Evolutionary conservation across 2,329 filamentous ascomycete genomes (phyloP).

Genomic region (Elsinoe ampelina): DNA sequence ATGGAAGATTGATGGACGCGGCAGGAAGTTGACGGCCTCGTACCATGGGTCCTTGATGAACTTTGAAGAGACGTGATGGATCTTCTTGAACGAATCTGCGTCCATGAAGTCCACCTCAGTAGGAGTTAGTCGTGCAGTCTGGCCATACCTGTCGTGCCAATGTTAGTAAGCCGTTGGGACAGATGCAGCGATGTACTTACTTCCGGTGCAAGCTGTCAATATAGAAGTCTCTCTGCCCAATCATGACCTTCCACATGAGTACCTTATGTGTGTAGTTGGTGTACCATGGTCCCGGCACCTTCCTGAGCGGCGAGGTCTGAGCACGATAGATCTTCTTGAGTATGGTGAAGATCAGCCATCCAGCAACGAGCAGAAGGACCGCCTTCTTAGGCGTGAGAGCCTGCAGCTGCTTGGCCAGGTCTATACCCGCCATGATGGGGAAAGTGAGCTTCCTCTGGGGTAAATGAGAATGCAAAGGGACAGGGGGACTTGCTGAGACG

Average conservation of each 20-base stretch:
- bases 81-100: conserved; percentile 13
- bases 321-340: conserved; percentile 4
- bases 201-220: conserved; percentile 10
- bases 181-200: not conserved
- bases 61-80: conserved; percentile 14
- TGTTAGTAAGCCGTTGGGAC: not conserved
- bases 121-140: conserved; percentile 9
- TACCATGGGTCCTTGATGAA: conserved; percentile 14
- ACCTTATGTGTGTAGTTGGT: conserved; percentile 12
- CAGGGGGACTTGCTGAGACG: not conserved
- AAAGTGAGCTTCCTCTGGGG: not conserved
- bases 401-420: conserved; percentile 2
- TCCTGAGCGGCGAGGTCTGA: conserved; percentile 10
- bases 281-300: conserved; percentile 13
- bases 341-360: not conserved
- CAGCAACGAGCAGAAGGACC: not conserved
- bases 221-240: conserved; percentile 11
- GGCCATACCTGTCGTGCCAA: conserved; percentile 5
- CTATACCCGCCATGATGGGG: not conserved
- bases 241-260: conserved; percentile 14
- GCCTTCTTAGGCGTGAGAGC: conserved; percentile 1
- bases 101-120: conserved; percentile 14
- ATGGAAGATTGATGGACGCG: conserved; percentile 11
- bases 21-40: conserved; percentile 12
- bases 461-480: not conserved